Evolutionary conservation across 306 rosid species (phyloP).

Genomic region (Rosa persica): DNA sequence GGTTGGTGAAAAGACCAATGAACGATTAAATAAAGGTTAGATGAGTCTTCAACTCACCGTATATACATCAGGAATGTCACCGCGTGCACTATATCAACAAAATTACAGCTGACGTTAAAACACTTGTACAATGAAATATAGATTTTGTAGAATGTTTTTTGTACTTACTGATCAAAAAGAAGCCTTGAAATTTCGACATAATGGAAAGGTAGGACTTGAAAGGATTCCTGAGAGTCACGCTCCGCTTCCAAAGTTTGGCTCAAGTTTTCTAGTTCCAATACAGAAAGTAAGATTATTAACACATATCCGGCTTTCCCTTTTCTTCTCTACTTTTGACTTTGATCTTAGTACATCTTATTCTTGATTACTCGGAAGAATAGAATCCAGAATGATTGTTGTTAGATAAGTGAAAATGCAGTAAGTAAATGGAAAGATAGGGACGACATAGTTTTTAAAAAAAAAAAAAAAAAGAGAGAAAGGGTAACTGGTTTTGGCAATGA

Average conservation of each 20-base stretch:
- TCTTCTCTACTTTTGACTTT: background rate
- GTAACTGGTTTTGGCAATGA: background rate
- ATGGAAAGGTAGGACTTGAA: conserved; percentile 86
- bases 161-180: conserved; percentile 73
- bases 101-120: conserved; percentile 16
- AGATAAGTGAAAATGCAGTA: background rate
- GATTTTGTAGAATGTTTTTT: conserved; percentile 11
- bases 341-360: background rate
- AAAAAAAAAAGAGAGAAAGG: background rate
- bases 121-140: conserved; percentile 19
- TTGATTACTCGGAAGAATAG: background rate
- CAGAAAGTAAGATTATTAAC: conserved; percentile 16
- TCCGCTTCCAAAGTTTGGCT: conserved; percentile 84
- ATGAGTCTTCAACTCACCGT: conserved; percentile 63
- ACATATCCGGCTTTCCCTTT: background rate
- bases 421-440: background rate
- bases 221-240: conserved; percentile 82
- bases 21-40: conserved; percentile 7
- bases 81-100: conserved; percentile 64
- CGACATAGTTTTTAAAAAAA: background rate
- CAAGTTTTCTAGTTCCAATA: conserved; percentile 63
- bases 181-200: conserved; percentile 88
- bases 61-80: conserved; percentile 69
- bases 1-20: conserved; percentile 9
- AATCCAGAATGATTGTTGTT: background rate